A percentile compares a stretch with the other conserved stretches of the same genome.
phyloP scores from a whole-genome alignment of 2,329 filamentous ascomycete genomes.

The Nemania diffusa region DNA sequence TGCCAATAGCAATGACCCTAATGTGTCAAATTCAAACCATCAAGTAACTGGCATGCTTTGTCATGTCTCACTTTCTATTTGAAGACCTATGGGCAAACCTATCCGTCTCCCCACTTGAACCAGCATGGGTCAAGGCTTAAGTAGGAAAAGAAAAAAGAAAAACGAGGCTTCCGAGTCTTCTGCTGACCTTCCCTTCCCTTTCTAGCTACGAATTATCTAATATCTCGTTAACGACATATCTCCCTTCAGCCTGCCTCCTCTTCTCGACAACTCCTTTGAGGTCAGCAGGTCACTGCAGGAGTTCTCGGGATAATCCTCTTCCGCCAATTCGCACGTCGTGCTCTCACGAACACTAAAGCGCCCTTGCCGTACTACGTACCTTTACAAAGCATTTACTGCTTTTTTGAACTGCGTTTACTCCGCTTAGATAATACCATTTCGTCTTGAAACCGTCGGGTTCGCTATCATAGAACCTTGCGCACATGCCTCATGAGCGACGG shows the following conservation, averaged over 20 bases:
- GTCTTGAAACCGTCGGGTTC: slow-evolving; percentile 1
- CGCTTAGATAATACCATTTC: slow-evolving; percentile 21
- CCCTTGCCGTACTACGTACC: not conserved
- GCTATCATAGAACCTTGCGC: not conserved
- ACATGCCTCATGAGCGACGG: slow-evolving; percentile 15
- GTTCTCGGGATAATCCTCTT: slow-evolving; percentile 53
- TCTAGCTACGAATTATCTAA: slow-evolving; percentile 45
- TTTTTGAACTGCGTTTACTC: slow-evolving; percentile 2
- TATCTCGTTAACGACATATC: slow-evolving; percentile 45
- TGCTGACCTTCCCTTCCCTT: slow-evolving; percentile 22
- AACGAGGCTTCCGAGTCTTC: not conserved
- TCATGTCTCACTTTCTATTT: slow-evolving; percentile 20
- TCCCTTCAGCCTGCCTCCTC: slow-evolving; percentile 45
- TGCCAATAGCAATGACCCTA: not conserved
- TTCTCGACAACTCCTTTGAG: slow-evolving; percentile 72
- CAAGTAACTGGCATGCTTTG: not conserved
- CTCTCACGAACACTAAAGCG: slow-evolving; percentile 19
- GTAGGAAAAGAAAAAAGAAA: not conserved
- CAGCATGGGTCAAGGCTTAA: slow-evolving; percentile 23
- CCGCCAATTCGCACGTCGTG: slow-evolving; percentile 49
- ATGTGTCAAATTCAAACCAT: not conserved
- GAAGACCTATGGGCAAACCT: not conserved
- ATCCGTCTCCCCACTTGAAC: slow-evolving; percentile 1
- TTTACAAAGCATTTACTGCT: slow-evolving; percentile 8
- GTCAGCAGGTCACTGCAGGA: slow-evolving; percentile 88